Evolutionary conservation across 148 eudicot species (phyloP).

Genomic region (Rhododendron molle): DNA sequence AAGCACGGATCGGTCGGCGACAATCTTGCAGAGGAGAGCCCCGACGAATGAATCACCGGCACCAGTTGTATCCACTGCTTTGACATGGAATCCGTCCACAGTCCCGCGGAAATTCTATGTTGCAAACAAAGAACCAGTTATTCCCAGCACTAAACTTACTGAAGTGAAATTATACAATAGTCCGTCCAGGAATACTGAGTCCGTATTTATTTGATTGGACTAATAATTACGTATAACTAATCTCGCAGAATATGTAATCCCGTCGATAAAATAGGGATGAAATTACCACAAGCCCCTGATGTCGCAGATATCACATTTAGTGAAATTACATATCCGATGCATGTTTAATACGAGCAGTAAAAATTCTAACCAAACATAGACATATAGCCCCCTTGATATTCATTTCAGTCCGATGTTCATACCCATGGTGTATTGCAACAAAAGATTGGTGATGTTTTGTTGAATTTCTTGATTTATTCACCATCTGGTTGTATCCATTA

Average conservation of each 20-base stretch:
- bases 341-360: too few species aligned
- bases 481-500: too few species aligned
- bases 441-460: too few species aligned
- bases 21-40: conserved; percentile 64
- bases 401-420: too few species aligned
- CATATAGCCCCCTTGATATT: too few species aligned
- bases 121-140: neutral
- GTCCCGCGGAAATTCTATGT: neutral
- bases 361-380: too few species aligned
- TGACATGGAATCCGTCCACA: conserved; percentile 57
- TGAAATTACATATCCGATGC: too few species aligned
- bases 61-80: conserved; percentile 77
- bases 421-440: too few species aligned
- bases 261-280: neutral
- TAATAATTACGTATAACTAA: neutral
- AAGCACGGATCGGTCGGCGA: conserved; percentile 52
- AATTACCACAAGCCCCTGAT: neutral
- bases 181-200: too few species aligned
- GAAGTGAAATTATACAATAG: too few species aligned
- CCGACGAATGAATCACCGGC: conserved; percentile 92
- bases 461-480: too few species aligned
- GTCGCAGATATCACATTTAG: neutral
- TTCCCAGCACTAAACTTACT: neutral
- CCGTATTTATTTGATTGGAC: neutral
- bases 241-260: neutral